Evolutionary conservation across 208 protist genomes (phyloP).

Genomic region (Sergeia podlipaevii): DNA sequence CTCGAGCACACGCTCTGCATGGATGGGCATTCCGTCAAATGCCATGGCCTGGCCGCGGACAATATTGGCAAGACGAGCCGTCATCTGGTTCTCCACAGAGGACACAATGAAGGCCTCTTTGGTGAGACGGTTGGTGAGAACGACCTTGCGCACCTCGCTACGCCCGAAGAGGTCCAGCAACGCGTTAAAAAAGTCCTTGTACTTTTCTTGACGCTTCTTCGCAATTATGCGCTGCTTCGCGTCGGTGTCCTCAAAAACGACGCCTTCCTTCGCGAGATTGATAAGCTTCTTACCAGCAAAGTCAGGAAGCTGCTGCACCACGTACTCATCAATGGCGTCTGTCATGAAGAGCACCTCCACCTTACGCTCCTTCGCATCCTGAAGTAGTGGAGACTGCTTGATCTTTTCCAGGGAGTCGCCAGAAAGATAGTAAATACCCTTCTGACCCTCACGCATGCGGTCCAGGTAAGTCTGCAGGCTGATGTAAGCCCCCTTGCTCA

Average conservation of each 20-base stretch:
- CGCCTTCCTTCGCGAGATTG: slow-evolving; percentile 96
- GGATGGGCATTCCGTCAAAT: slow-evolving; percentile 25
- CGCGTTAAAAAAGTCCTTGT: slow-evolving; percentile 75
- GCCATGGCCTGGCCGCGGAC: slow-evolving; percentile 94
- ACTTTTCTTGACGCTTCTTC: slow-evolving; percentile 91
- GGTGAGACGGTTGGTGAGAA: slow-evolving; percentile 92
- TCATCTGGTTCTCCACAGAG: slow-evolving; percentile 91
- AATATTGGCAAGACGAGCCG: slow-evolving; percentile 97
- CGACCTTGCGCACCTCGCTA: slow-evolving; percentile 83
- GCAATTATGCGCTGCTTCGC: slow-evolving; percentile 86
- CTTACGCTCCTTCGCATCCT: slow-evolving; percentile 76
- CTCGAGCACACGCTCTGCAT: slow-evolving; percentile 94
- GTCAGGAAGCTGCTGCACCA: slow-evolving; percentile 90
- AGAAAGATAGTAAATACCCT: slow-evolving; percentile 93
- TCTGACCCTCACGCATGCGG: slow-evolving; percentile 94
- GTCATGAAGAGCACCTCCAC: slow-evolving; percentile 95
- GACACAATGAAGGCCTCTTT: slow-evolving; percentile 94
- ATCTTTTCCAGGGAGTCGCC: slow-evolving; percentile 79
- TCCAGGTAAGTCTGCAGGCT: slow-evolving; percentile 91
- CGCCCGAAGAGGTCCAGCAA: slow-evolving; percentile 78
- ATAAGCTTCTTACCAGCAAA: slow-evolving; percentile 95
- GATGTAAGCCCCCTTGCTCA: slow-evolving; percentile 64
- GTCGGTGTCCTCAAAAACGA: slow-evolving; percentile 91
- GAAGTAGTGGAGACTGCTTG: slow-evolving; percentile 75
- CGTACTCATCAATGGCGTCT: slow-evolving; percentile 99